Evolutionary conservation across 1,284 basidiomycete species (phyloP).

Genomic region (Boletus nobilissimus): DNA sequence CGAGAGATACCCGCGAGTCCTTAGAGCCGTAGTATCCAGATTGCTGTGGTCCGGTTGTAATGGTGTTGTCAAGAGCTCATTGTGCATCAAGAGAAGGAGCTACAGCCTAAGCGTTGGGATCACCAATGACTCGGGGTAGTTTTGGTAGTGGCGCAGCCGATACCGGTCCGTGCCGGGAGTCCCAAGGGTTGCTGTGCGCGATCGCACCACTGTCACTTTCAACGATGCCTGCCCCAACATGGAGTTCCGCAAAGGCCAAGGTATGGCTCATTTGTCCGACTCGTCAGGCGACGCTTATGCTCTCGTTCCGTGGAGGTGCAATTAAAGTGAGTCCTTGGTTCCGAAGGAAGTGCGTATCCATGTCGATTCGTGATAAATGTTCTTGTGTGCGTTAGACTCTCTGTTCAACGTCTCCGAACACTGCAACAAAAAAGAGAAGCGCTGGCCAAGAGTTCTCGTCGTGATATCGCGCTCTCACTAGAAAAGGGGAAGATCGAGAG

Average conservation of each 20-base stretch:
- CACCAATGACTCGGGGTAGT: background rate
- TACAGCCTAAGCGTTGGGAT: background rate
- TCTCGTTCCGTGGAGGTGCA: conserved; percentile 61
- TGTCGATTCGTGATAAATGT: conserved; percentile 6
- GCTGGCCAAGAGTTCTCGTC: conserved; percentile 84
- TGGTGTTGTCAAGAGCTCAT: background rate
- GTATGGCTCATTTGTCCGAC: conserved; percentile 45
- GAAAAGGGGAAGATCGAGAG: conserved; percentile 86
- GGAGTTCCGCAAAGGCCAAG: conserved; percentile 81
- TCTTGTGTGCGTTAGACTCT: conserved; percentile 65
- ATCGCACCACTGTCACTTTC: background rate
- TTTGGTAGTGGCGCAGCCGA: background rate
- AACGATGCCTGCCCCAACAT: conserved; percentile 61
- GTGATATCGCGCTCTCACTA: conserved; percentile 82
- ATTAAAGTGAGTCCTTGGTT: conserved; percentile 60
- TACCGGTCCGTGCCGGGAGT: conserved; percentile 32
- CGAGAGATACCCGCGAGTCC: background rate
- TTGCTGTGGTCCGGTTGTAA: background rate
- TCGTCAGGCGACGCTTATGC: conserved; percentile 19
- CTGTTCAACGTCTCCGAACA: conserved; percentile 89
- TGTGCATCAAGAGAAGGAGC: background rate
- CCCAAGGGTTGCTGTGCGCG: conserved; percentile 19
- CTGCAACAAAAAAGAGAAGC: conserved; percentile 95
- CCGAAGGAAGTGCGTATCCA: background rate
- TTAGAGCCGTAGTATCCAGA: background rate